A percentile compares a stretch with the other conserved stretches of the same genome.
phyloP scores from a whole-genome alignment of 257 asterid genomes.

The Leonotis leonurus region DNA sequence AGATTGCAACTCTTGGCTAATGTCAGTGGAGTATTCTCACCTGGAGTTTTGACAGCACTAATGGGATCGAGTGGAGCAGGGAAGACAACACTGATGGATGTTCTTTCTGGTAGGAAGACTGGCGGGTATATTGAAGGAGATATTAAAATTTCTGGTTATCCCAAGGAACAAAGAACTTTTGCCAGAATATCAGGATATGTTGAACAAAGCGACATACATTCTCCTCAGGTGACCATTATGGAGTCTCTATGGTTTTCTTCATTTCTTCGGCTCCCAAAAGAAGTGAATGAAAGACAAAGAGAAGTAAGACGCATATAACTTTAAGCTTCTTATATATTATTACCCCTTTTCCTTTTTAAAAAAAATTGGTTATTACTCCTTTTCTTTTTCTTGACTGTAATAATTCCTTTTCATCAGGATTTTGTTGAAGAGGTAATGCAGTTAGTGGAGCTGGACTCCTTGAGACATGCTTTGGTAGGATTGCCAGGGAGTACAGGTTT shows the following conservation, averaged over 20 bases:
- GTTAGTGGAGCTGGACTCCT: slow-evolving; percentile 67
- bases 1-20: slow-evolving; percentile 65
- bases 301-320: slow-evolving; percentile 34
- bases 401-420: slow-evolving; percentile 37
- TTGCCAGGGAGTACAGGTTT: slow-evolving; percentile 79
- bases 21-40: slow-evolving; percentile 80
- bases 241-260: slow-evolving; percentile 87
- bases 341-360: background rate
- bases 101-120: slow-evolving; percentile 88
- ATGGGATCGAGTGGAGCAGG: slow-evolving; percentile 97
- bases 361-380: too few species aligned
- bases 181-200: slow-evolving; percentile 90
- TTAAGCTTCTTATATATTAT: background rate
- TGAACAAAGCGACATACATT: slow-evolving; percentile 89
- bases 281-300: slow-evolving; percentile 56
- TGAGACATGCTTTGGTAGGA: slow-evolving; percentile 81
- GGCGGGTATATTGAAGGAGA: slow-evolving; percentile 86
- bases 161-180: slow-evolving; percentile 65
- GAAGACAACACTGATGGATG: slow-evolving; percentile 93
- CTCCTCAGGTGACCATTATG: slow-evolving; percentile 79
- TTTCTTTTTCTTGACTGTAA: background rate
- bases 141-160: slow-evolving; percentile 71
- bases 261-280: slow-evolving; percentile 72
- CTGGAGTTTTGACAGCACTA: slow-evolving; percentile 85
- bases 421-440: slow-evolving; percentile 88